phyloP scores from a whole-genome alignment of 768 basidiomycete genomes.

The Mrakia frigida region DNA sequence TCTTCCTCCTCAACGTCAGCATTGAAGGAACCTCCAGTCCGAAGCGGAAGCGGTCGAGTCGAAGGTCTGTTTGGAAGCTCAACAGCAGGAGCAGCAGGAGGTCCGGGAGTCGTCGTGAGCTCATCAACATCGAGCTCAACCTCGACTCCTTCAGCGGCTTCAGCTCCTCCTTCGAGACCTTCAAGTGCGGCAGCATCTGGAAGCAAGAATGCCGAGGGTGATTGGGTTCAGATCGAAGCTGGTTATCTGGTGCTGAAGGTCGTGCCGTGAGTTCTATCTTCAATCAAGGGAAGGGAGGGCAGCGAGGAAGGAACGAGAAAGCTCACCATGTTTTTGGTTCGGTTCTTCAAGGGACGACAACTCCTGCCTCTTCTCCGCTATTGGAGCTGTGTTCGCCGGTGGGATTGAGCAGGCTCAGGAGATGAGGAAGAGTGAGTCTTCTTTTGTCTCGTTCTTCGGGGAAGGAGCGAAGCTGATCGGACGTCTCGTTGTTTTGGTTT shows the following conservation, averaged over 20 bases:
- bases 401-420: constrained; percentile 60
- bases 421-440: constrained; percentile 64
- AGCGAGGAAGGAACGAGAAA: neutral
- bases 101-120: neutral
- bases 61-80: constrained; percentile 13
- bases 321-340: neutral
- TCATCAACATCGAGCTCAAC: neutral
- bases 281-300: neutral
- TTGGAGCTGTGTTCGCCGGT: constrained; percentile 80
- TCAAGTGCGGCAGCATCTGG: neutral
- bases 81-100: neutral
- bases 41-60: constrained; percentile 26
- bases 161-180: neutral
- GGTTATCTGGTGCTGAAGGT: constrained; percentile 23
- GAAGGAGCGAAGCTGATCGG: neutral
- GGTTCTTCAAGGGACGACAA: constrained; percentile 65
- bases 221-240: constrained; percentile 11
- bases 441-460: neutral
- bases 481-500: constrained; percentile 2
- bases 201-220: neutral
- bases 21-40: constrained; percentile 29
- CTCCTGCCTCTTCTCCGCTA: constrained; percentile 83
- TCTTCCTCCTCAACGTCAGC: neutral
- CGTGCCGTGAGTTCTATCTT: constrained; percentile 5
- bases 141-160: neutral